Evolutionary conservation across 2,329 filamentous ascomycete species (phyloP), one percentile per base, ranked within the genome.

Genomic region (Neonectria magnoliae): DNA sequence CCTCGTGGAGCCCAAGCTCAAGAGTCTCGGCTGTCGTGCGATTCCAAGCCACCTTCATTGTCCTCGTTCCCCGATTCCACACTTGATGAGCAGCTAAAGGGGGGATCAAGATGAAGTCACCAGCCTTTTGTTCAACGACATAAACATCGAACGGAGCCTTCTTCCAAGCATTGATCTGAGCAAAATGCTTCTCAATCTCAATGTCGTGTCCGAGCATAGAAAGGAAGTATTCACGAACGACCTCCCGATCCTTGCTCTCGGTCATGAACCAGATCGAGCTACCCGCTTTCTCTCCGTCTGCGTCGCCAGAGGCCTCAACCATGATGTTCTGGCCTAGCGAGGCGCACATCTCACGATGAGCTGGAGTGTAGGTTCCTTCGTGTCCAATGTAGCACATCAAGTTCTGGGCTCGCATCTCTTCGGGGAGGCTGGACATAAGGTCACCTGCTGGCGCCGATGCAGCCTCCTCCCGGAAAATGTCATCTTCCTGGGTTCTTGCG

Each of bases 201-300:
- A 98, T 94, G 73, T 99, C 95, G 75, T 99, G 96, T 1, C 96
- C 96, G 5, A 99, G 85, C 78, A 93, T 92, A 1, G 94, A 97
- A 53, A 97, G 82, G 83, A 97, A 99, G 77, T 97, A 98, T 75
- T 98, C 95, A 0, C 94, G 91, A 2, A 98, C 94, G 4, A 95
- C 85, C 66, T 94, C 91, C 2, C 96, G 90, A 74, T 99, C 96
- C 73, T 96, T 97, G 38, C 90, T 94, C 77, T 98, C 94, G 0
- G 96, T 98, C 96, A 99, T 98, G 76, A 98, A 97, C 96, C 96
- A 99, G 41, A 99, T 88, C 0, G 96, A 98, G 59, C 93, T 97
- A 2, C 96, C 96, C 2, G 91, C 88, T 68, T 90, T 92, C 75
- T 96, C 93, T 5, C 91, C 93, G 55, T 91, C 84, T 59, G 90